Percentiles rank a stretch among this genome's conserved stretches.
Conservation (phyloP, 192 early-diverging fungal species). For the Rhizophagus sp. region DNA sequence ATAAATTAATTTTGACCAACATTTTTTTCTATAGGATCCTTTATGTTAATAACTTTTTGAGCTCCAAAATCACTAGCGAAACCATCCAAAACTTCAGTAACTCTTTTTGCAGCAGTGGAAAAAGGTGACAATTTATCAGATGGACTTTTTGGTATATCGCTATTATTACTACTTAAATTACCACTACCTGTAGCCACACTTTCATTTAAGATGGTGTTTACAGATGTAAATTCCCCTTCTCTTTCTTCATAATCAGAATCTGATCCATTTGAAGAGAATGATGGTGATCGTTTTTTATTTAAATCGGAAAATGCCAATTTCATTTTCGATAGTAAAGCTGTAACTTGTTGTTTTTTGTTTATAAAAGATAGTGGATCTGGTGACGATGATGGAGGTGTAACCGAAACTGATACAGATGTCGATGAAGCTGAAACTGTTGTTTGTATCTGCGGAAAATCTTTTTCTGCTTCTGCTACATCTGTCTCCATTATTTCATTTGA, state of each 20-base stretch:
- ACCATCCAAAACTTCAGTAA: slow-evolving; percentile 19
- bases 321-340: slow-evolving; percentile 22
- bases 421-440: background rate
- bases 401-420: background rate
- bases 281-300: background rate
- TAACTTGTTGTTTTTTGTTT: background rate
- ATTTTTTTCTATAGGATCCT: slow-evolving; percentile 7
- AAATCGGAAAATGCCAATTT: background rate
- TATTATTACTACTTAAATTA: background rate
- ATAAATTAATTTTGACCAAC: background rate
- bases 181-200: background rate
- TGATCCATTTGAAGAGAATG: background rate
- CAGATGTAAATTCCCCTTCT: slow-evolving; percentile 3
- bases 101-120: background rate
- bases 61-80: background rate
- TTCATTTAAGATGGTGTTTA: background rate
- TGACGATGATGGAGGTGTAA: background rate
- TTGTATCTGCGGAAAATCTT: no score
- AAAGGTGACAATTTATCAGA: background rate
- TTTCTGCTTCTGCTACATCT: background rate
- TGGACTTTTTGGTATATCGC: background rate
- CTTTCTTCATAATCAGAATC: slow-evolving; percentile 6
- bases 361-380: background rate
- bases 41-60: background rate
- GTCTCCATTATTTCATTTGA: background rate